Evolutionary conservation across 2,329 filamentous ascomycete species (phyloP), one percentile per base, ranked within the genome.

Genomic region (Sarocladiaceae sp.): DNA sequence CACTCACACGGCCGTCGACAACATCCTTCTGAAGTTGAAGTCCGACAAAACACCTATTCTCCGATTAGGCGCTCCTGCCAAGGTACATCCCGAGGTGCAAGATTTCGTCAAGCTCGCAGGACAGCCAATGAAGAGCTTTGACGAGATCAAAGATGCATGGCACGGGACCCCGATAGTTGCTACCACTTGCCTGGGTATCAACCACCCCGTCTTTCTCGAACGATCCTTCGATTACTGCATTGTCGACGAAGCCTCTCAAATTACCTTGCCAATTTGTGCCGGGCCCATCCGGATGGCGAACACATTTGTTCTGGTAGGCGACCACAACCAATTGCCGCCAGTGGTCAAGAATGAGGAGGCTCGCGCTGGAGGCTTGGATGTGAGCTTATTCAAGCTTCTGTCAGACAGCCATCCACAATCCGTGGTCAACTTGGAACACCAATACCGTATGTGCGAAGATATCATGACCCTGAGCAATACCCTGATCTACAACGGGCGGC

Each of bases 361-460:
- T 2, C 82, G 87, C 42, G 80, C 86, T 52, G 92, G 92, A 12
- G 94, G 94, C 1, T 76, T 99, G 4, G 94, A 99, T 66, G 80
- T 97, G 42, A 96, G 90, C 65, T 76, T 99, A 50, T 99, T 99
- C 78, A 96, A 96, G 66, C 78, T 94, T 3, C 80, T 99, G 12
- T 97, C 91, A 1, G 94, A 97, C 62, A 80, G 82, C 1, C 92
- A 97, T 57, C 92, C 94, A 0, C 75, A 83, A 44, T 91, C 91
- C 1, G 92, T 99, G 2, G 90, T 95, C 56, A 96, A 88, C 57
- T 80, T 99, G 2, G 91, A 94, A 61, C 91, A 97, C 62, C 94
- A 99, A 66, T 99, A 99, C 65, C 90, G 94, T 55, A 99, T 99
- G 94, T 96, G 90, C 62, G 88, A 94, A 59, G 94, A 99, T 56